Percentiles rank a stretch among this genome's conserved stretches.
Evolutionary conservation across 176 grass and related monocot genomes (phyloP).

Genomic region (Hordeum marinum): DNA sequence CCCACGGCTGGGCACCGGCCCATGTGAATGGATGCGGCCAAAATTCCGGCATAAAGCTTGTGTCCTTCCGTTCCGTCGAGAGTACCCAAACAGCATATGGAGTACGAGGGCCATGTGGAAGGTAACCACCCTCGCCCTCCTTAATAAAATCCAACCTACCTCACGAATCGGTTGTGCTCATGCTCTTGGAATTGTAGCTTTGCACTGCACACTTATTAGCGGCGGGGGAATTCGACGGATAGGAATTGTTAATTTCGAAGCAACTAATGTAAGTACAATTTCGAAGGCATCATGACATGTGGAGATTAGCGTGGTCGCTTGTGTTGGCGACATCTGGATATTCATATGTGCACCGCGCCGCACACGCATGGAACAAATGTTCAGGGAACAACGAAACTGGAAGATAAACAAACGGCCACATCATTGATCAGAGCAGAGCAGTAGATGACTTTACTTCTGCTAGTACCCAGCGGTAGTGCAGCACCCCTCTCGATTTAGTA

Average conservation of each 20-base stretch:
- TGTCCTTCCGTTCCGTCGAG: background rate
- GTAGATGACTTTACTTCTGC: too few relatives aligned
- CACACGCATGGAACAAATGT: background rate
- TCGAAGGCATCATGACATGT: background rate
- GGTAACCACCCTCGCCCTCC: background rate
- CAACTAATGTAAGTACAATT: background rate
- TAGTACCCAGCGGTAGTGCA: background rate
- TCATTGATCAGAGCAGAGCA: background rate
- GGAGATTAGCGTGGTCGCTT: background rate
- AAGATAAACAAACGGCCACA: background rate
- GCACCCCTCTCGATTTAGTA: background rate
- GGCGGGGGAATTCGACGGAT: background rate
- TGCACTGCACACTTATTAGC: too few relatives aligned
- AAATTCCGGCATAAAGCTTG: slow-evolving; percentile 26
- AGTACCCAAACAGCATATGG: background rate
- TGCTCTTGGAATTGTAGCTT: slow-evolving; percentile 1
- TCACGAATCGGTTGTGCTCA: background rate
- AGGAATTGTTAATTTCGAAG: background rate
- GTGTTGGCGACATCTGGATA: slow-evolving; percentile 13
- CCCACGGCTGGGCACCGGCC: background rate
- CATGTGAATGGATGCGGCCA: slow-evolving; percentile 19
- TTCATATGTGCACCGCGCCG: slow-evolving; percentile 10
- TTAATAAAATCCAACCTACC: slow-evolving; percentile 23
- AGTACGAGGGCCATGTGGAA: slow-evolving; percentile 20
- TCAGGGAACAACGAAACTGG: background rate